phyloP scores from a whole-genome alignment of 805 yeast species.

The Blastobotrys robertii region DNA sequence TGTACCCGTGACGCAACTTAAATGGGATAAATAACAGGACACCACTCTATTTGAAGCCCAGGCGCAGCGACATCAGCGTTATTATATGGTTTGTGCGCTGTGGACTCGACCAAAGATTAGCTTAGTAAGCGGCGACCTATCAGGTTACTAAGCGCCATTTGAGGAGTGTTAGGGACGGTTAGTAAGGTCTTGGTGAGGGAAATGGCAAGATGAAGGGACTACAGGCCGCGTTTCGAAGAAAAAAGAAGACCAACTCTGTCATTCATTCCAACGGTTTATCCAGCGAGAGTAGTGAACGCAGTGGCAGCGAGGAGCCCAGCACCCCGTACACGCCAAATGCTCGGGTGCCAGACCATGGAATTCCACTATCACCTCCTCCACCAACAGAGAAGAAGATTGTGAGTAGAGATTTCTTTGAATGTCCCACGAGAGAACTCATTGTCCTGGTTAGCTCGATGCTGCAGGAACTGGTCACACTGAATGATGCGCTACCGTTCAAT shows the following conservation, averaged over 20 bases:
- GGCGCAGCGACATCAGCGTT: too few species aligned
- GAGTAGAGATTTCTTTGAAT: slow-evolving; percentile 49
- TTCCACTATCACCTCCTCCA: neutral
- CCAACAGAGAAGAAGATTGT: slow-evolving; percentile 19
- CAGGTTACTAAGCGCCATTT: too few species aligned
- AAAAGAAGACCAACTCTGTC: neutral
- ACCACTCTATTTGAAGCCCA: too few species aligned
- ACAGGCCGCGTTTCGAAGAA: neutral
- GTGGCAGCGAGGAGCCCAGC: neutral
- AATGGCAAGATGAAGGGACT: neutral
- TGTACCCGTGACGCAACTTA: too few species aligned
- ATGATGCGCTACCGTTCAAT: slow-evolving; percentile 44
- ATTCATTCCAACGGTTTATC: neutral
- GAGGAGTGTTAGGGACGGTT: neutral
- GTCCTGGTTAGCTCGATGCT: slow-evolving; percentile 72
- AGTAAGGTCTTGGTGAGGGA: neutral
- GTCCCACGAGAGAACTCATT: slow-evolving; percentile 63
- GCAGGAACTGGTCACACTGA: slow-evolving; percentile 58
- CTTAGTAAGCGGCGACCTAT: too few species aligned
- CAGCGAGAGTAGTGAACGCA: neutral
- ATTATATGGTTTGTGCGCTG: too few species aligned
- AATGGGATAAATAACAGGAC: too few species aligned
- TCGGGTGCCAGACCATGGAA: neutral
- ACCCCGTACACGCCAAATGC: neutral
- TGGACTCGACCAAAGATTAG: too few species aligned